Evolutionary conservation across 306 rosid species (phyloP).

Genomic region (Hippophae tibetana): DNA sequence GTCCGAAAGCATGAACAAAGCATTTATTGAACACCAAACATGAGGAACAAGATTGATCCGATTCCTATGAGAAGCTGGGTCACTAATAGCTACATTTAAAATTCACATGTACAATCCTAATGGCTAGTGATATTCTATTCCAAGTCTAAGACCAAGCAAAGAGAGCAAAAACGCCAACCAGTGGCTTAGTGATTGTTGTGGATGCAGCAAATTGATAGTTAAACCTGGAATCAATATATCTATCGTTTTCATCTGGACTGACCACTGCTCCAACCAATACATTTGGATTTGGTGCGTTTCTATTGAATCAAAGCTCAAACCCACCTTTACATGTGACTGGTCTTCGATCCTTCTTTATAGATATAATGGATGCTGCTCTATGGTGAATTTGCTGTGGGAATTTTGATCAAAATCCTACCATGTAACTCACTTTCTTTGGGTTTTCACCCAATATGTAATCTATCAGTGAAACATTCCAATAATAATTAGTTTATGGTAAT

Average conservation of each 20-base stretch:
- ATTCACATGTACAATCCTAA: not conserved
- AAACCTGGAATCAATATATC: conserved; percentile 24
- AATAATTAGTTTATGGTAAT: no score
- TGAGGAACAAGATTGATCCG: no score
- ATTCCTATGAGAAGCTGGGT: no score
- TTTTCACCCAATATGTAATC: conserved; percentile 57
- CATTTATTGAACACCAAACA: no score
- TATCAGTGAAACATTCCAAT: not conserved
- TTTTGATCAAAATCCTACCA: conserved; percentile 53
- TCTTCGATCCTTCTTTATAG: conserved; percentile 22
- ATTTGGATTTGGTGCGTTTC: conserved; percentile 41
- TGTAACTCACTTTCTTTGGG: conserved; percentile 43
- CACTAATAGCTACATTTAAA: no score
- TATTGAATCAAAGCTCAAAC: conserved; percentile 25
- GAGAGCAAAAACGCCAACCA: conserved; percentile 46
- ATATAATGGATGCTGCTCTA: conserved; percentile 58
- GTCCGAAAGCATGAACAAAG: no score
- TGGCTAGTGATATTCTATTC: not conserved
- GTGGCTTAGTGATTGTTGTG: conserved; percentile 30
- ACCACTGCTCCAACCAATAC: conserved; percentile 45
- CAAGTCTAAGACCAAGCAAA: conserved; percentile 20
- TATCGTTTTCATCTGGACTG: conserved; percentile 32
- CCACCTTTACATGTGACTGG: conserved; percentile 44
- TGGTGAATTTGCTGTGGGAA: conserved; percentile 46
- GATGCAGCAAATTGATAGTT: conserved; percentile 41